Conservation (phyloP, 257 asterid species). For the Knoxia roxburghii region DNA sequence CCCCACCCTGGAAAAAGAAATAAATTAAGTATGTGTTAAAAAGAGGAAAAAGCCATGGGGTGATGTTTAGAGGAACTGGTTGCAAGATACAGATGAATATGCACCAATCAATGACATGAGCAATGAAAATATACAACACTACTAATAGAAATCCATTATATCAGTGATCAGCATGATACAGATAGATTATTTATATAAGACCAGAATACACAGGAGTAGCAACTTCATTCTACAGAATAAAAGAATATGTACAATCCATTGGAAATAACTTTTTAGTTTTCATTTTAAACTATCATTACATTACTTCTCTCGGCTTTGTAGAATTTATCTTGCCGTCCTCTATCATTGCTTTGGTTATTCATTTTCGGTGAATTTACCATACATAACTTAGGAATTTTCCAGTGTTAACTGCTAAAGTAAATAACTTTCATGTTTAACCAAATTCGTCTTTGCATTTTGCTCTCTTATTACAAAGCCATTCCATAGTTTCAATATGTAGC, state of each 20-base stretch:
- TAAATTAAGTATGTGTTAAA: neutral
- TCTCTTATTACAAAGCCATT: neutral
- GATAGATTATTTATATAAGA: neutral
- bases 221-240: neutral
- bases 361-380: neutral
- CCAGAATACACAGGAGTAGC: neutral
- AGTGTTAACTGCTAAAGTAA: no score
- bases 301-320: neutral
- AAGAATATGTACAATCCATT: neutral
- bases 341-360: neutral
- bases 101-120: neutral
- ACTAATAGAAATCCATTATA: neutral
- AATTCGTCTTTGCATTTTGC: neutral
- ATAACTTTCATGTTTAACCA: neutral
- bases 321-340: neutral
- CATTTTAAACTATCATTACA: neutral
- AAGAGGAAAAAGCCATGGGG: no score
- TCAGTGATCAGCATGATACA: neutral
- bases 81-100: neutral
- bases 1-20: neutral
- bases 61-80: neutral
- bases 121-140: neutral
- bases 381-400: no score
- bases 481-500: neutral
- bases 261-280: neutral